Conservation (phyloP, 225 moss, liverwort and hornwort genomes). For the Rhytidiadelphus loreus region DNA sequence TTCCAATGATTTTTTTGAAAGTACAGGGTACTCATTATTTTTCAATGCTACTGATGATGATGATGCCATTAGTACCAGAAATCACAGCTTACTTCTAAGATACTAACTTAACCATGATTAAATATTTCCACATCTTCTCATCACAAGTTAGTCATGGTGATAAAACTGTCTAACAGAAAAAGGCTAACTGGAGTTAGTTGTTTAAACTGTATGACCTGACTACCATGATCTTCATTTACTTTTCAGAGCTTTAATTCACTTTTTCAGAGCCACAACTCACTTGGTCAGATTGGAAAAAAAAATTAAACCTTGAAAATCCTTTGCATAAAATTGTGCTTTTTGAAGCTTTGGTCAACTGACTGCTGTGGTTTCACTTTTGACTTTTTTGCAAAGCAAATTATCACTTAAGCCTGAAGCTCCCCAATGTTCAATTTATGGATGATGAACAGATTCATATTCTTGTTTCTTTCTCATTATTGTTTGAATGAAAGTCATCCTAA, state of each 20-base stretch:
- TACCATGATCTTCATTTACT: background rate
- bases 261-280: background rate
- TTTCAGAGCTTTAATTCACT: background rate
- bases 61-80: background rate
- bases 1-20: background rate
- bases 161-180: background rate
- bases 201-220: background rate
- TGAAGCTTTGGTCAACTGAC: too few species aligned
- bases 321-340: background rate
- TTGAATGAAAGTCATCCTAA: too few species aligned
- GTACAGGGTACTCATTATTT: background rate
- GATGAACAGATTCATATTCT: too few species aligned
- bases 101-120: background rate
- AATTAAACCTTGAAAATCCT: background rate
- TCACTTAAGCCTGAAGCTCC: too few species aligned
- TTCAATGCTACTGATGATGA: background rate
- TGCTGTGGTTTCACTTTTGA: fast-evolving
- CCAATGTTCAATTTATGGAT: too few species aligned
- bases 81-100: background rate
- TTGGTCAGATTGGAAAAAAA: background rate
- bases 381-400: fast-evolving
- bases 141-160: too few species aligned
- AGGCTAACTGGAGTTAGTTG: background rate
- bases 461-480: too few species aligned
- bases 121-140: background rate